Evolutionary conservation across 2,329 filamentous ascomycete species (phyloP), one percentile per base, ranked within the genome.

Genomic region (Geoglossum cookeanum): DNA sequence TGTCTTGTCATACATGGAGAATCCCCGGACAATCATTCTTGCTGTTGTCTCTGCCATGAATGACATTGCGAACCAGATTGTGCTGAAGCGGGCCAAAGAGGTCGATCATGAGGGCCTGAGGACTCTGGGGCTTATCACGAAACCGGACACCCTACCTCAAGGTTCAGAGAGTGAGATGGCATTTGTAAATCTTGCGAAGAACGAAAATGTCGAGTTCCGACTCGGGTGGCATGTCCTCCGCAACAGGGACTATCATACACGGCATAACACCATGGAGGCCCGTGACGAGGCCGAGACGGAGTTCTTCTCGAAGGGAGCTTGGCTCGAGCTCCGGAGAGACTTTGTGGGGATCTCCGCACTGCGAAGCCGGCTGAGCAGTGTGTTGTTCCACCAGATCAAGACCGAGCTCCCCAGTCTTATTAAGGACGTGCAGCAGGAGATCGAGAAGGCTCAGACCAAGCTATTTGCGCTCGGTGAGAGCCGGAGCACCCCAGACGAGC

Each of bases 11-110:
- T 76, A 76, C 59, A 71, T 76, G 62, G 35, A 61, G 5, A 67
- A 69, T 33, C 33, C 64, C 61, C 66, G 66, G 67, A 35, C 57
- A 8, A 6, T 51, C 72, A 11, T 75, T 30, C 65, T 75, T 1
- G 70, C 71, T 0, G 71, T 75, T 0, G 66, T 77, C 0, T 67
- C 68, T 0, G 71, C 72, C 2, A 65, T 63, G 5, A 70, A 69
- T 29, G 72, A 75, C 35, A 63, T 66, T 15, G 66, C 67, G 2
- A 70, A 68, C 17, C 71, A 75, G 59, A 59, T 58, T 0, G 67
- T 74, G 8, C 63, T 72, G 3, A 61, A 65, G n/a, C 57, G 62
- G 5, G 64, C 65, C 6, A 33, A 55, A 27, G 52, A 60, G 1
- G 66, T 65, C 57, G 70, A 72, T 56, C 59, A 57, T 1, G 32